phyloP scores from a whole-genome alignment of 371 early-diverging fungal species.

The Catenaria anguillulae region DNA sequence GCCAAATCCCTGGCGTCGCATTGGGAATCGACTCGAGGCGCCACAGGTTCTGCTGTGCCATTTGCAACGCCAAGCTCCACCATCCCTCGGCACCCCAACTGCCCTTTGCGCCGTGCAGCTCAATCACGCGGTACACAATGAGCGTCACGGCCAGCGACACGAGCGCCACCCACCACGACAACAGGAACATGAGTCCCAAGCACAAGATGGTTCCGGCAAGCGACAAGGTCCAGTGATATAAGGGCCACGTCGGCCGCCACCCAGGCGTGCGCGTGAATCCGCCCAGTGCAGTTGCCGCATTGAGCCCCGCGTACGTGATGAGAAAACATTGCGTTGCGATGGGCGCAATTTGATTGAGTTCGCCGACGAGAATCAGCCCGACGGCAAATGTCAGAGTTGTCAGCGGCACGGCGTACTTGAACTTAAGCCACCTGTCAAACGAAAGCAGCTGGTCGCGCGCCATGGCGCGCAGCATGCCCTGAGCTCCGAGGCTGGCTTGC shows the following conservation, averaged over 20 bases:
- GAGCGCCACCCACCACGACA: constrained; percentile 14
- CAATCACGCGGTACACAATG: constrained; percentile 13
- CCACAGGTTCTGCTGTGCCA: constrained; percentile 17
- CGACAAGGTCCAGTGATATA: constrained; percentile 19
- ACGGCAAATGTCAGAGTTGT: constrained; percentile 11
- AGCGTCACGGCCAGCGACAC: constrained; percentile 8
- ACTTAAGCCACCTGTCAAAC: constrained; percentile 4
- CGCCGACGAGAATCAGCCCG: constrained; percentile 14
- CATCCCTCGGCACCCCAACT: constrained; percentile 17
- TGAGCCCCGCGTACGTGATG: constrained; percentile 15
- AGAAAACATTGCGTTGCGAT: constrained; percentile 15
- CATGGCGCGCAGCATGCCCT: constrained; percentile 14
- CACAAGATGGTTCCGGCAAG: constrained; percentile 12
- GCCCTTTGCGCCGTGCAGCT: constrained; percentile 16
- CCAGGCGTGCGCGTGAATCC: constrained; percentile 7
- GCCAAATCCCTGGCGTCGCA: constrained; percentile 5
- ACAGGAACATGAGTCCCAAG: constrained; percentile 15
- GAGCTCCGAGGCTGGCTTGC: constrained; percentile 13
- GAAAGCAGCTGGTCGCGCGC: constrained; percentile 16
- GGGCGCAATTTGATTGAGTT: constrained; percentile 11
- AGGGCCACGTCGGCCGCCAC: constrained; percentile 20
- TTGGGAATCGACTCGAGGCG: constrained; percentile 11
- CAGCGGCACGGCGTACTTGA: constrained; percentile 8
- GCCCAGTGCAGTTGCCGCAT: constrained; percentile 13
- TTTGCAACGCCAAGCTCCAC: constrained; percentile 14